Evolutionary conservation across 345 rosid species (phyloP), one percentile per base, ranked within the genome.

Genomic region (Dovyalis caffra): DNA sequence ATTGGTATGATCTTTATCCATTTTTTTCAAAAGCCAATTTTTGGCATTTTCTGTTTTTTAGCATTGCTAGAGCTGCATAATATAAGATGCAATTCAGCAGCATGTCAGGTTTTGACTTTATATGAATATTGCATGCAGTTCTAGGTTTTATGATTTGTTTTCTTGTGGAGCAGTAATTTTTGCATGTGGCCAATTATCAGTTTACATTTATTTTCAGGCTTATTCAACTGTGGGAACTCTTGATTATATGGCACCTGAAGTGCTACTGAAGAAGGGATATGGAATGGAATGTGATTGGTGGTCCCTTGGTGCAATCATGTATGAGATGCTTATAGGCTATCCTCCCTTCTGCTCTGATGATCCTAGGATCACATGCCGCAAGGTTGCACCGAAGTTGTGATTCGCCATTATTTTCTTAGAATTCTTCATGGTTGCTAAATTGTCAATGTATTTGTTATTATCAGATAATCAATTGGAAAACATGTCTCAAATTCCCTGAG

Each of bases 241-340:
- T 75, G 97, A 95, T 81, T 95, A 95, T 88, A 92, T 95, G 99
- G 97, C 99, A 58, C 99, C 99, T 71, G 97, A 95, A 87, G 97
- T 92, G 64, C 81, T 95, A 68, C 82, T 95, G 33, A 95, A 95
- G 89, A 92, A 91, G 88, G 99, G 97, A 68, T 95, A 95, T 82
- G 98, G 99, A 68, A 90, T 91, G 85, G 97, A 95, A 83, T 95
- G 99, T 63, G 98, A 95, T 81, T 95, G 99, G 99, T 95, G 99
- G 99, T 95, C 99, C 69, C 87, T 95, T 58, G 98, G 99, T 33
- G 98, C 98, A 81, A 92, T 95, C 84, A 83, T 92, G 92, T 95
- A 90, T 77, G 98, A 95, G 86, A 95, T 95, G 99, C 87, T 95
- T 69, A 78, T 92, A 70, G 99, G 99, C 70, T 95, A 95, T 87